A percentile compares a stretch with the other conserved stretches of the same genome.
phyloP scores from a whole-genome alignment of 2,329 filamentous ascomycete species.

The Coniochaeta hoffmannii region DNA sequence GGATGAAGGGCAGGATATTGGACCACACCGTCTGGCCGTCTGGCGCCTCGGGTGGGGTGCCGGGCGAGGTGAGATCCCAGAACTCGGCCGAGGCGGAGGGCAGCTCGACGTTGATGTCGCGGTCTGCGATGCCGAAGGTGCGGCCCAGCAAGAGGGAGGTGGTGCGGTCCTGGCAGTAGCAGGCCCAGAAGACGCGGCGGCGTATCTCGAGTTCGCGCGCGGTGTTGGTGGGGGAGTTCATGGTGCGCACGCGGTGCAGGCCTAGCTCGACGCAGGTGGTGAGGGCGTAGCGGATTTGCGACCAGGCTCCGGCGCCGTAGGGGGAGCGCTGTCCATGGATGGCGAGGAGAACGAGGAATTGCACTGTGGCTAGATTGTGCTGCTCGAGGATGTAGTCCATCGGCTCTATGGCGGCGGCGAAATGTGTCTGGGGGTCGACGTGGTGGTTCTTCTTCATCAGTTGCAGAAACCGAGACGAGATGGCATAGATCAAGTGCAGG shows the following conservation, averaged over 20 bases:
- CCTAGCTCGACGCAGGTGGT: slow-evolving; percentile 24
- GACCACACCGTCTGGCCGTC: slow-evolving; percentile 11
- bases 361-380: slow-evolving; percentile 23
- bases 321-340: slow-evolving; percentile 25
- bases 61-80: slow-evolving; percentile 12
- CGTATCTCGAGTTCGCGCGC: slow-evolving; percentile 18
- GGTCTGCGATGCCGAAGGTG: slow-evolving; percentile 25
- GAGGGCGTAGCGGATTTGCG: slow-evolving; percentile 22
- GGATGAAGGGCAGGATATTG: slow-evolving; percentile 18
- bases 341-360: slow-evolving; percentile 23
- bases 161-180: slow-evolving; percentile 25
- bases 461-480: slow-evolving; percentile 17
- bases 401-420: slow-evolving; percentile 20
- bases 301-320: slow-evolving; percentile 26
- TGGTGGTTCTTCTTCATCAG: slow-evolving; percentile 16
- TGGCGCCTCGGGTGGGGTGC: not conserved
- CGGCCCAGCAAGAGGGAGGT: slow-evolving; percentile 25
- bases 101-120: slow-evolving; percentile 23
- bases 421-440: slow-evolving; percentile 19
- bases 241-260: slow-evolving; percentile 16
- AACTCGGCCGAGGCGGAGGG: slow-evolving; percentile 16
- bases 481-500: slow-evolving; percentile 18
- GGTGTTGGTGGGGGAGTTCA: slow-evolving; percentile 1
- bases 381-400: slow-evolving; percentile 25
- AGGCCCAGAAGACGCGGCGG: slow-evolving; percentile 24